A percentile compares a stretch with the other conserved stretches of the same genome.
These are phyloP conservation scores for Theobroma cacao DNA, from an alignment of 345 rosid species.

Conservation along the genomic window DNA sequence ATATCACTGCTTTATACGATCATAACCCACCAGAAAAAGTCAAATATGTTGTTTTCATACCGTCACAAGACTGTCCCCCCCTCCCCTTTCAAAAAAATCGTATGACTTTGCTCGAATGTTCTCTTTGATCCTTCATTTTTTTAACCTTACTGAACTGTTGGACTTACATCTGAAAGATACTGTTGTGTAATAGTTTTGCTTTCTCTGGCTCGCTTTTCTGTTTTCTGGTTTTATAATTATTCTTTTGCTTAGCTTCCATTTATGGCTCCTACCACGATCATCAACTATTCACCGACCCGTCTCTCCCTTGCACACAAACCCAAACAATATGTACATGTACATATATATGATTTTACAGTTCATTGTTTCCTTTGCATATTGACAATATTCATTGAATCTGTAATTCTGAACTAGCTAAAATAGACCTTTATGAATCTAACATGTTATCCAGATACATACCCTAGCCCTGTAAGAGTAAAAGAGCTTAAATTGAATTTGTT, in stretches of 20 bases:
- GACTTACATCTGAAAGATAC: background rate
- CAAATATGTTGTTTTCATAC: constrained; percentile 27
- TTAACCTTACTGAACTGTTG: background rate
- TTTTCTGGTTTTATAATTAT: background rate
- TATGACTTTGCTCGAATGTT: background rate
- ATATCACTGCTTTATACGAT: no score
- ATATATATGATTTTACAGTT: background rate
- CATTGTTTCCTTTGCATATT: background rate
- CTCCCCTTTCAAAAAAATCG: background rate
- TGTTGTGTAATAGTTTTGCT: background rate
- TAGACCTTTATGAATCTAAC: no score
- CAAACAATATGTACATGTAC: background rate
- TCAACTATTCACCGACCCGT: background rate
- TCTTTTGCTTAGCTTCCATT: background rate
- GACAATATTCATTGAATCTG: background rate
- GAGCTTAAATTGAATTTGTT: background rate
- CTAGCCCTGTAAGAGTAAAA: no score
- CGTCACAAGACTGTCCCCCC: constrained; percentile 14
- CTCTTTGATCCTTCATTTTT: background rate
- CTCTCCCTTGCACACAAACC: background rate
- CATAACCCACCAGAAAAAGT: constrained; percentile 12
- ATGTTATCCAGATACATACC: no score
- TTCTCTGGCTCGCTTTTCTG: background rate
- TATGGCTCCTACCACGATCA: background rate
- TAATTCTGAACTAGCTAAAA: background rate